phyloP scores from a whole-genome alignment of 2,329 filamentous ascomycete species.

The Paecilomyces fulvus region DNA sequence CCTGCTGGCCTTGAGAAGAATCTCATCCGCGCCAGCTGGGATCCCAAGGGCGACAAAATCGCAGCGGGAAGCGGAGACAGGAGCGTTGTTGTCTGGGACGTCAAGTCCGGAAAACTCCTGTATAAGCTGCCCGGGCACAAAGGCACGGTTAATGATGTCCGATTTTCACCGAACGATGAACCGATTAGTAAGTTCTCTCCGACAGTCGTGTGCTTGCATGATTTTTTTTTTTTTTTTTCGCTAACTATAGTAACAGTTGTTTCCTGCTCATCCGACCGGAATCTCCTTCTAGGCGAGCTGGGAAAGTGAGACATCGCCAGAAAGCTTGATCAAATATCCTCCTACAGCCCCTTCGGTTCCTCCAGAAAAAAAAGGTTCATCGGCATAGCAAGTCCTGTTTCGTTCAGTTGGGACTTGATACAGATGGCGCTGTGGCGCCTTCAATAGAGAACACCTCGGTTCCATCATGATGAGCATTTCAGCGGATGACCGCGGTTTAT shows the following conservation, averaged over 20 bases:
- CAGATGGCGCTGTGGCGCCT: not conserved
- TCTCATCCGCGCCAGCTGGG: constrained; percentile 83
- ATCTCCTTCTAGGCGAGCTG: constrained; percentile 73
- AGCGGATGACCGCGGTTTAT: not conserved
- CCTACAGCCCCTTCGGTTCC: not conserved
- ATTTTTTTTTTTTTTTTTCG: too few relatives aligned
- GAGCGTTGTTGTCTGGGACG: constrained; percentile 86
- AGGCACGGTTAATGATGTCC: constrained; percentile 88
- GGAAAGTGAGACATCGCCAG: constrained; percentile 44
- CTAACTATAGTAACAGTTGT: constrained; percentile 52
- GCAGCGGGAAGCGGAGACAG: constrained; percentile 85
- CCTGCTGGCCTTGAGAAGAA: constrained; percentile 84
- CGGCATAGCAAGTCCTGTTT: not conserved
- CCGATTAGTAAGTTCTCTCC: constrained; percentile 65
- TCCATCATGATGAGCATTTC: not conserved
- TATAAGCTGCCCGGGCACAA: constrained; percentile 95
- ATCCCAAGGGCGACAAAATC: constrained; percentile 73
- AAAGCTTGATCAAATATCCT: not conserved
- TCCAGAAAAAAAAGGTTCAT: not conserved
- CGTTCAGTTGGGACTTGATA: not conserved
- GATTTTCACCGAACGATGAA: constrained; percentile 77
- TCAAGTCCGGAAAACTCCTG: constrained; percentile 75
- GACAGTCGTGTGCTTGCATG: not conserved
- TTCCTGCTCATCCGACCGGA: constrained; percentile 83
- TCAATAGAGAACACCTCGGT: not conserved